Base-by-base conservation (phyloP, 1,284 basidiomycete species). In the Clitocybe nebularis region DNA sequence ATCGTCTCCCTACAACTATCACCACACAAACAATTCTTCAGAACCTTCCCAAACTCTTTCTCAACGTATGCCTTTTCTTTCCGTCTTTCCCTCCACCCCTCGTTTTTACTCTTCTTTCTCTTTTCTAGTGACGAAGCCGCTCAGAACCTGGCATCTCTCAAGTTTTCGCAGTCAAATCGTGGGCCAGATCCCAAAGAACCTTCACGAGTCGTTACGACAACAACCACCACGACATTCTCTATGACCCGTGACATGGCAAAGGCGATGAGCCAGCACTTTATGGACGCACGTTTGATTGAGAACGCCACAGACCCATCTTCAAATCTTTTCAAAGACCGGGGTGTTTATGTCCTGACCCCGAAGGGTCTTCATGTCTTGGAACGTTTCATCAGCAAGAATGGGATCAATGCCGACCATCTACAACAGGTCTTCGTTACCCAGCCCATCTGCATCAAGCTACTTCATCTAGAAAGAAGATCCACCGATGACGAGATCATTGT, bases 221-320 rank as follows among this genome's bases (percentile, higher is more conserved):
- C 96, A 0, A 99, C 96, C 4, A 99, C 95, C 6, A 99, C 96
- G 32, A 99, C 96, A 16, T 99, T 99, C 68, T 94, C 93, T 49
- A 99, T 99, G 96, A 93, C 92, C 51, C 84, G 93, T 53, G 95
- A 99, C 36, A 99, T 99, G 89, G 96, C 96, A 48, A 96, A 97
- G 69, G 93, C 92, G 24, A 98, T 99, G 82, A 93, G 93, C 67
- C 95, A 99, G 67, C 94, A 98, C 60, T 99, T 98, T 61, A 95
- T 99, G 89, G 95, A 99, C 53, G 94, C 95, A 39, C 88, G 93
- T 48, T 77, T 99, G 51, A 93, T 99, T 53, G 94, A 97, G 66
- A 97, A 97, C 61, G 94, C 93, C 9, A 84, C 90, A 13, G 96
- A 99, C 66, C 83, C 87, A 14, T 74, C 77, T 21, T 88, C 87